Evolutionary conservation across 805 yeast species (phyloP).

Genomic region (Monosporozyma siamensis): DNA sequence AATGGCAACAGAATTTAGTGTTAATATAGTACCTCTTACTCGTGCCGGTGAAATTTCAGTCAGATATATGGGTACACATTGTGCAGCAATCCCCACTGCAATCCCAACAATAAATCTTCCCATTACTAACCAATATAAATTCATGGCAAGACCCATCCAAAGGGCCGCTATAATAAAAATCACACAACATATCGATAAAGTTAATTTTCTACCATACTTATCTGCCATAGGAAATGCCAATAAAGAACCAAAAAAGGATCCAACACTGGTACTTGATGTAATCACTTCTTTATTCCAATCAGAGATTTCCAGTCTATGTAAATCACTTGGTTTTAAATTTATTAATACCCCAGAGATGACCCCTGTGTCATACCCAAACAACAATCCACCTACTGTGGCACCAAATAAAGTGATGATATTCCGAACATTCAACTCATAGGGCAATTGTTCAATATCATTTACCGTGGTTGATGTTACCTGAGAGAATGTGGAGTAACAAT

Average conservation of each 20-base stretch:
- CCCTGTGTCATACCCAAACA: constrained; percentile 60
- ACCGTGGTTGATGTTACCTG: constrained; percentile 22
- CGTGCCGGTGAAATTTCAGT: constrained; percentile 42
- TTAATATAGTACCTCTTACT: constrained; percentile 32
- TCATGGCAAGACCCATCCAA: constrained; percentile 36
- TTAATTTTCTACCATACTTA: constrained; percentile 35
- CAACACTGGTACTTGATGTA: constrained; percentile 41
- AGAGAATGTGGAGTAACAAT: constrained; percentile 23
- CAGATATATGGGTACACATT: constrained; percentile 51
- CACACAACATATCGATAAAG: constrained; percentile 36
- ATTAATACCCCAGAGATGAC: constrained; percentile 52
- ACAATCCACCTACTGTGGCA: constrained; percentile 50
- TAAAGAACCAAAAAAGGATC: constrained; percentile 46
- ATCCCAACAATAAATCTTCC: constrained; percentile 63
- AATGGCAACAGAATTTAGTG: constrained; percentile 36
- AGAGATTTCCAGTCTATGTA: constrained; percentile 28
- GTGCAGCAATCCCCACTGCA: constrained; percentile 65
- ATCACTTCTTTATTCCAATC: constrained; percentile 33
- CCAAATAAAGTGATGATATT: constrained; percentile 15
- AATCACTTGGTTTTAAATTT: constrained; percentile 35
- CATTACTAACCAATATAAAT: constrained; percentile 34
- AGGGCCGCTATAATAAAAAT: constrained; percentile 41
- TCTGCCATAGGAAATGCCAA: constrained; percentile 44
- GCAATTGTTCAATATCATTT: constrained; percentile 25
- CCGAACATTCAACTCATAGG: constrained; percentile 17